Base-by-base conservation (phyloP, 768 basidiomycete species). In the Mrakia frigida region DNA sequence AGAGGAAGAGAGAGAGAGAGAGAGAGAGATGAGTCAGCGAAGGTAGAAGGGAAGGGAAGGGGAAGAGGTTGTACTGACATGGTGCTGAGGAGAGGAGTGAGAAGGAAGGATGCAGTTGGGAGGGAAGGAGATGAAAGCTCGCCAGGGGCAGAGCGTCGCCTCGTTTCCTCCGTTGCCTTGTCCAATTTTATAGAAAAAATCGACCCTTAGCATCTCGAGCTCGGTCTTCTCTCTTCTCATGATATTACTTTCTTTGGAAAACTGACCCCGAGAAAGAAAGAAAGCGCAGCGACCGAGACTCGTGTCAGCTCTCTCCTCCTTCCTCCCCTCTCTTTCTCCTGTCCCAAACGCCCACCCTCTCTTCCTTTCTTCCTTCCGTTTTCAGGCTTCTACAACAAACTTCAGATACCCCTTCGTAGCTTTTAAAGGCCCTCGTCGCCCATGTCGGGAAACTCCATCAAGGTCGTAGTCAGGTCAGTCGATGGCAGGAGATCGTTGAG, bases 381-480 rank as follows among this genome's bases (percentile, higher is more conserved):
- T 10, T n/a, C n/a, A 39, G 33, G 2, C 33, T 28, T 65, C 65
- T 6, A 18, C 35, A 21, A 21, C 65, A 21, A 10, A 0, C 65
- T 68, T n/a, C 7, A 7, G 10, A 5, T 1, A 5, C 7, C 35
- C 13, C 16, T 2, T 41, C 65, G 18, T 13, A 11, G 46, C 10
- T 43, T 14, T 9, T 11, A 18, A 16, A 50, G 46, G 25, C 18
- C 37, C 3, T 37, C 33, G 35, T 37, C 14, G 31, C 35, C 37
- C 46, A 68, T 68, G 65, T 68, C 65, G 10, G 65, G 65, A n/a
- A 68, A 68, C 65, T 68, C 65, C 35, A 85, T 85, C 79, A 85
- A 85, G 80, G 84, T 85, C 33, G 84, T 85, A 14, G 84, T 85
- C 31, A 74, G 83, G 83, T 83, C 52, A 74, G 82, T 79, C 11